phyloP scores from a whole-genome alignment of 2,329 filamentous ascomycete genomes.

The Fusarium sambucinum region DNA sequence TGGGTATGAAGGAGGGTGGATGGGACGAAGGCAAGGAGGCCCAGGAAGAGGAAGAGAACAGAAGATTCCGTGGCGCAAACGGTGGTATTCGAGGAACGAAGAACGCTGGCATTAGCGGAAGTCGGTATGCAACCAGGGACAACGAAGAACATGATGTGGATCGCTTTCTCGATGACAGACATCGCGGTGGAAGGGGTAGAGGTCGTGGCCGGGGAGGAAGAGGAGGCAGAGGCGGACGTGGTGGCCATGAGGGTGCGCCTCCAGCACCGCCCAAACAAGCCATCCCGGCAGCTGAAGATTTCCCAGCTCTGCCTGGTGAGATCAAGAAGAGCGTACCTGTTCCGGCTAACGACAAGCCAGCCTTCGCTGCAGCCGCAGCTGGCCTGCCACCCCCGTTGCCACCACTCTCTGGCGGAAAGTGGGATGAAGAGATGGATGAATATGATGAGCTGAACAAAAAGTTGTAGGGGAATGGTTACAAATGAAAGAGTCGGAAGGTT shows the following conservation, averaged over 20 bases:
- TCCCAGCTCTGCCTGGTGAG: constrained; percentile 53
- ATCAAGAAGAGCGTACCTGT: constrained; percentile 41
- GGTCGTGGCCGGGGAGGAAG: constrained; percentile 53
- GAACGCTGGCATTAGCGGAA: constrained; percentile 55
- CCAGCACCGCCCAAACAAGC: constrained; percentile 41
- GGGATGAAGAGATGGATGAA: constrained; percentile 71
- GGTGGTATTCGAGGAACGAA: constrained; percentile 57
- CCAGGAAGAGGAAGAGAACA: constrained; percentile 56
- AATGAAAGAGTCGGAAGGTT: constrained; percentile 8
- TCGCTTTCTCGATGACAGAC: constrained; percentile 54
- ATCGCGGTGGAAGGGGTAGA: constrained; percentile 51
- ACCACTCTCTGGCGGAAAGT: constrained; percentile 57
- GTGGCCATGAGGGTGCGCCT: constrained; percentile 43
- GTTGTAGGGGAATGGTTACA: constrained; percentile 11
- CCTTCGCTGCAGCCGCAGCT: constrained; percentile 50
- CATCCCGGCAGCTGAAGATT: constrained; percentile 51
- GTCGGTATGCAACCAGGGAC: constrained; percentile 56
- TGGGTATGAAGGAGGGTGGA: constrained; percentile 64
- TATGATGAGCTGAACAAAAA: constrained; percentile 56
- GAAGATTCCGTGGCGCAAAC: constrained; percentile 59
- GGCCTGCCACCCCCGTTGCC: constrained; percentile 46
- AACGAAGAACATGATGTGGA: constrained; percentile 53
- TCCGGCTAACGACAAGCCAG: constrained; percentile 36
- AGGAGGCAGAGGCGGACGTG: constrained; percentile 52
- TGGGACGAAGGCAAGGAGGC: constrained; percentile 71